phyloP scores from a whole-genome alignment of 1,284 basidiomycete species.

The Afroboletus lepidellus region DNA sequence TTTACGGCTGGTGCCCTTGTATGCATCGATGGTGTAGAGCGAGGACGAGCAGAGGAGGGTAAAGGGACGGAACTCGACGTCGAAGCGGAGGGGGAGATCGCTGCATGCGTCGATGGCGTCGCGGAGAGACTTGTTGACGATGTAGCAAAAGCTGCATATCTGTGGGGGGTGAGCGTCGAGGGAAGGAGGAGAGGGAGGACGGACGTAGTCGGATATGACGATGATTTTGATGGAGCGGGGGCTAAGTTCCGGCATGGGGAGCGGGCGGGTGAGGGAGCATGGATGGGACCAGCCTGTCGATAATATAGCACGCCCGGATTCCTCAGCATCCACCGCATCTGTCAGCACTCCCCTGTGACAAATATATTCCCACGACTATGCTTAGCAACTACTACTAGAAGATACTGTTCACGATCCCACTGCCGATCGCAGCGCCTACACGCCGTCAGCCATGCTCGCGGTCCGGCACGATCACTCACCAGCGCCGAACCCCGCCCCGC shows the following conservation, averaged over 20 bases:
- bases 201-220: constrained; percentile 70
- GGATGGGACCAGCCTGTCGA: constrained; percentile 26
- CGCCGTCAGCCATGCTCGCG: neutral
- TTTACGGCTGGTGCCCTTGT: constrained; percentile 37
- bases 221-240: constrained; percentile 58
- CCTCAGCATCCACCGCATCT: constrained; percentile 32
- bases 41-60: constrained; percentile 52
- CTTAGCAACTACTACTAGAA: constrained; percentile 35
- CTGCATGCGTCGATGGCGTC: constrained; percentile 61
- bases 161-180: constrained; percentile 28
- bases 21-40: constrained; percentile 46
- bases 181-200: constrained; percentile 27
- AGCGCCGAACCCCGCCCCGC: constrained; percentile 63
- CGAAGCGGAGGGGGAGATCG: constrained; percentile 63
- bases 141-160: constrained; percentile 74
- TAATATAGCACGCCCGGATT: constrained; percentile 28
- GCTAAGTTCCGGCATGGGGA: constrained; percentile 24
- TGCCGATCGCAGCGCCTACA: constrained; percentile 45
- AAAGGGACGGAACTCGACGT: constrained; percentile 76
- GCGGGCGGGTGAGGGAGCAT: constrained; percentile 11
- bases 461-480: constrained; percentile 33
- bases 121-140: constrained; percentile 70
- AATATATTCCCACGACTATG: constrained; percentile 26
- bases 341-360: constrained; percentile 30
- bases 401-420: constrained; percentile 46